Percentiles rank a stretch among this genome's conserved stretches.
phyloP scores from a whole-genome alignment of 768 basidiomycete species.

The Kwoniella newhampshirensis region DNA sequence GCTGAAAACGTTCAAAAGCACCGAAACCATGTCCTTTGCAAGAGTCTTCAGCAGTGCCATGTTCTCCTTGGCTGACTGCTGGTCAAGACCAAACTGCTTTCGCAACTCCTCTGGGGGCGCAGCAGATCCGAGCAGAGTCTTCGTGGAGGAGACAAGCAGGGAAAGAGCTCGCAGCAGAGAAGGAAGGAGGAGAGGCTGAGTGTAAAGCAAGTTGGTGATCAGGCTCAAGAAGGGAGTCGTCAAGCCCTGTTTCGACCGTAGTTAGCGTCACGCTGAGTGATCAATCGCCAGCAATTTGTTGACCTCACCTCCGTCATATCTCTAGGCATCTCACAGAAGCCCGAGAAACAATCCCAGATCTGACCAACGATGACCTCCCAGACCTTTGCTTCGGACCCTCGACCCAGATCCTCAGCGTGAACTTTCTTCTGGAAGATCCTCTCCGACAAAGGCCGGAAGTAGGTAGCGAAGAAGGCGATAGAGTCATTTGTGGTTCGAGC shows the following conservation, averaged over 20 bases:
- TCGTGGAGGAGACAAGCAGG: slow-evolving; percentile 76
- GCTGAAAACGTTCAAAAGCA: slow-evolving; percentile 95
- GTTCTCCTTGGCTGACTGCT: slow-evolving; percentile 65
- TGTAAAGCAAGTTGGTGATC: slow-evolving; percentile 89
- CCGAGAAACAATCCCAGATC: slow-evolving; percentile 85
- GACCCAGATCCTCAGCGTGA: slow-evolving; percentile 65
- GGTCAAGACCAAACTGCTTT: slow-evolving; percentile 59
- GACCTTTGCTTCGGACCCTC: slow-evolving; percentile 78
- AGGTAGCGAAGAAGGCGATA: slow-evolving; percentile 77
- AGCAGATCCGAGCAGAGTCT: slow-evolving; percentile 58
- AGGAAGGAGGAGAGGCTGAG: slow-evolving; percentile 77
- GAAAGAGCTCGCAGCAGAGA: slow-evolving; percentile 79
- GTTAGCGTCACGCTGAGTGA: too few relatives aligned
- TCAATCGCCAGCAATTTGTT: neutral
- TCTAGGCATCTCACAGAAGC: slow-evolving; percentile 80
- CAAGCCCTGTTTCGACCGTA: slow-evolving; percentile 62
- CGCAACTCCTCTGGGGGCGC: slow-evolving; percentile 53
- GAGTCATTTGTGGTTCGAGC: slow-evolving; percentile 71
- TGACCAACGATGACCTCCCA: slow-evolving; percentile 93
- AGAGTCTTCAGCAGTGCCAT: slow-evolving; percentile 71
- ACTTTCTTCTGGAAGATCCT: slow-evolving; percentile 85
- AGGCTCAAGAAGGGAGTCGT: slow-evolving; percentile 76
- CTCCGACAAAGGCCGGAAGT: slow-evolving; percentile 92
- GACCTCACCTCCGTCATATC: slow-evolving; percentile 68
- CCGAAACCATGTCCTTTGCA: slow-evolving; percentile 87